These are phyloP conservation scores for Solanum chacoense DNA, from an alignment of 305 asterid genomes.

Conservation along the genomic window DNA sequence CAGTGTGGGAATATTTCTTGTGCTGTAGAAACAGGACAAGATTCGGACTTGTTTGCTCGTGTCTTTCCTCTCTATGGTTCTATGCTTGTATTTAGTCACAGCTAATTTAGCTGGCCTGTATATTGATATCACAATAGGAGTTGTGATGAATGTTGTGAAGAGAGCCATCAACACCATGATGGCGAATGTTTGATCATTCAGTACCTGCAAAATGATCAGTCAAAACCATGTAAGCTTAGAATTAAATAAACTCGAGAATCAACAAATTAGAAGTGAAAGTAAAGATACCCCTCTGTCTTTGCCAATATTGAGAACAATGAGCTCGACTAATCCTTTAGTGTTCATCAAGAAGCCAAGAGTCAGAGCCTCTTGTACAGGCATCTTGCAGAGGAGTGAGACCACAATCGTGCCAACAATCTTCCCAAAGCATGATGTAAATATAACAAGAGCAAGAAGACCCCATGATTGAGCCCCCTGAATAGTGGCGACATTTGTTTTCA, in stretches of 20 bases:
- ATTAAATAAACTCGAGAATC: background rate
- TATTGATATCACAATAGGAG: conserved; percentile 46
- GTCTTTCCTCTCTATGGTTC: conserved; percentile 52
- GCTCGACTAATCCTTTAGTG: conserved; percentile 93
- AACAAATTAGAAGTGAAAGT: background rate
- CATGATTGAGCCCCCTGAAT: conserved; percentile 76
- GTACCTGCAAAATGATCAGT: conserved; percentile 35
- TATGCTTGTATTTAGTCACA: conserved; percentile 37
- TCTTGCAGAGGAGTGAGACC: conserved; percentile 44
- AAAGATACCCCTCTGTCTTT: conserved; percentile 66
- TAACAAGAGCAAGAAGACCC: conserved; percentile 81
- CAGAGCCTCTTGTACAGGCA: conserved; percentile 48
- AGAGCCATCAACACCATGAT: conserved; percentile 87
- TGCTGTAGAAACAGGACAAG: conserved; percentile 63
- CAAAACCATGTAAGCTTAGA: background rate
- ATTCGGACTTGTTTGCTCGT: conserved; percentile 37
- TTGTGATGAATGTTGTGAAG: conserved; percentile 80
- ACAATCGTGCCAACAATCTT: conserved; percentile 59
- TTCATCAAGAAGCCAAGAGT: conserved; percentile 81
- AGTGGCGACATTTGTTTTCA: conserved; percentile 75
- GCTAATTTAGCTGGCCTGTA: conserved; percentile 67
- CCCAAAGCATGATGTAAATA: conserved; percentile 65
- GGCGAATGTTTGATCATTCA: conserved; percentile 80
- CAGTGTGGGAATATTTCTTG: conserved; percentile 48
- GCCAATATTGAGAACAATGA: conserved; percentile 85